Conservation (phyloP, 1,284 basidiomycete species). For the Hemileia vastatrix region DNA sequence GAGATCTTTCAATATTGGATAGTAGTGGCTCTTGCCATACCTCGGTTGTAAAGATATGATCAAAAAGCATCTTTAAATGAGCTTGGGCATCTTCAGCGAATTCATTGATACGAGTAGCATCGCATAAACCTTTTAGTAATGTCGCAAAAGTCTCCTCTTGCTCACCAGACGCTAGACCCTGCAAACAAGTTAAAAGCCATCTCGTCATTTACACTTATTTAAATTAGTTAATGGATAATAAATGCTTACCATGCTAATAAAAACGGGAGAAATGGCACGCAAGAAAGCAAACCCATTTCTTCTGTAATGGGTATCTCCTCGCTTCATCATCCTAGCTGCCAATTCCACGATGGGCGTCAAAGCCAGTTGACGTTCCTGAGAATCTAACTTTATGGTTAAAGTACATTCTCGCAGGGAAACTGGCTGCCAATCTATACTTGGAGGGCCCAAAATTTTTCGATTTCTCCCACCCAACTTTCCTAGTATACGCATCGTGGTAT, state of each 20-base stretch:
- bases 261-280: constrained; percentile 21
- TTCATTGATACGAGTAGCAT: constrained; percentile 63
- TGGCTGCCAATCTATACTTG: constrained; percentile 62
- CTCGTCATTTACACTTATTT: constrained; percentile 24
- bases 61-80: constrained; percentile 60
- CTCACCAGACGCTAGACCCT: too few relatives aligned
- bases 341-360: constrained; percentile 63
- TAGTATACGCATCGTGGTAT: constrained; percentile 90
- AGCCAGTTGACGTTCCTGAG: constrained; percentile 59
- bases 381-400: constrained; percentile 64
- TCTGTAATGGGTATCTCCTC: constrained; percentile 48
- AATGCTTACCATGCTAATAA: constrained; percentile 23
- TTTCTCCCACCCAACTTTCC: constrained; percentile 96
- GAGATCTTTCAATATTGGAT: constrained; percentile 51
- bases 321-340: constrained; percentile 59
- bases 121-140: constrained; percentile 67
- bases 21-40: constrained; percentile 48
- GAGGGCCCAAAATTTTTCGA: constrained; percentile 71
- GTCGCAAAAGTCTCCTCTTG: constrained; percentile 62
- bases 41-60: constrained; percentile 54
- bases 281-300: constrained; percentile 20
- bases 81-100: constrained; percentile 59
- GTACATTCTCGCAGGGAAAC: constrained; percentile 58
- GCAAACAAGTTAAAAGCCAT: constrained; percentile 31
- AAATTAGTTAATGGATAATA: neutral